phyloP scores from a whole-genome alignment of 345 rosid genomes.

The Physaria fendleri region DNA sequence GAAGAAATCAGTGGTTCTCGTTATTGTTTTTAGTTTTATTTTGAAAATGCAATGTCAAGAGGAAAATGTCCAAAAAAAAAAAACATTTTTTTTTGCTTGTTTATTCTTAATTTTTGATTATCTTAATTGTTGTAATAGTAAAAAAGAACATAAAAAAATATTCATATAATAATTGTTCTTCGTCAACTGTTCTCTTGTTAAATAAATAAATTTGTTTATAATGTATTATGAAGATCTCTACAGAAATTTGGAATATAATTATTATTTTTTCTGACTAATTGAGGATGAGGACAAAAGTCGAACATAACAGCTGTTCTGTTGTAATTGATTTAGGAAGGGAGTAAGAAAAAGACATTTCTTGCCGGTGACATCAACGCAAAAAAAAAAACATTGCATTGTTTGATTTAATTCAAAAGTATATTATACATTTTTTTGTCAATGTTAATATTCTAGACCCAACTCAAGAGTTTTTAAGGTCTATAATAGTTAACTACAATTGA shows the following conservation, averaged over 20 bases:
- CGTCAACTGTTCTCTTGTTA: neutral
- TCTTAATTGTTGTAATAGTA: slow-evolving; percentile 5
- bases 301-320: slow-evolving; percentile 24
- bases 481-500: neutral
- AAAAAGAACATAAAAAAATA: neutral
- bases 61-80: slow-evolving; percentile 20
- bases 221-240: slow-evolving; percentile 1
- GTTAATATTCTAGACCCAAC: neutral
- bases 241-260: slow-evolving; percentile 2
- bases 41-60: slow-evolving; percentile 9
- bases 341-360: neutral
- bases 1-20: slow-evolving; percentile 14
- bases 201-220: neutral
- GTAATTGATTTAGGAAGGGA: slow-evolving; percentile 13
- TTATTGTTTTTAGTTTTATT: slow-evolving; percentile 6
- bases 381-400: neutral
- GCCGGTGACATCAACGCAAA: slow-evolving; percentile 15
- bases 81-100: slow-evolving; percentile 16
- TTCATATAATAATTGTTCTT: neutral
- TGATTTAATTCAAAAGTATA: neutral
- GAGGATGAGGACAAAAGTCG: slow-evolving; percentile 11
- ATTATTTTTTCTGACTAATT: neutral
- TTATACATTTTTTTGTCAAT: neutral
- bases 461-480: neutral
- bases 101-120: slow-evolving; percentile 13